phyloP scores from a whole-genome alignment of 352 stramenopile species.

The Phytophthora ramorum region DNA sequence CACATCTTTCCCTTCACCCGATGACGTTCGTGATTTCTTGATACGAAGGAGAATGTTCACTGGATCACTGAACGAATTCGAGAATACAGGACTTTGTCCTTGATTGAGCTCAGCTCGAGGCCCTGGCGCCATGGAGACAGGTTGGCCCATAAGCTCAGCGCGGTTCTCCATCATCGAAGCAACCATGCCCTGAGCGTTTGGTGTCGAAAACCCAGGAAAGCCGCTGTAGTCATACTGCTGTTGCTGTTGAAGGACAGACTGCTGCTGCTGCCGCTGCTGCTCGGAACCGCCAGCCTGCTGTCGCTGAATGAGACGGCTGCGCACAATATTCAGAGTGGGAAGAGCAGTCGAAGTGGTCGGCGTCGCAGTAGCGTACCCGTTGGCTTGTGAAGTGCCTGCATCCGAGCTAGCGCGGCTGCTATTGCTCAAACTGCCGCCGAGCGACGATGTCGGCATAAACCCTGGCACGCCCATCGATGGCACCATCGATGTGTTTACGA shows the following conservation, averaged over 20 bases:
- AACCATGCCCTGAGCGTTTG: slow-evolving; percentile 20
- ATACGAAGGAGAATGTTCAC: slow-evolving; percentile 82
- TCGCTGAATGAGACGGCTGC: slow-evolving; percentile 66
- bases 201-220: slow-evolving; percentile 31
- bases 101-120: slow-evolving; percentile 30
- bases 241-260: slow-evolving; percentile 20
- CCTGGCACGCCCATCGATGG: slow-evolving; percentile 10
- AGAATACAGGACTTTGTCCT: slow-evolving; percentile 41
- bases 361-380: slow-evolving; percentile 17
- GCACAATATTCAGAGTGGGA: slow-evolving; percentile 70
- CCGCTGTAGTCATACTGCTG: slow-evolving; percentile 37
- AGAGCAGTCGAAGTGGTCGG: slow-evolving; percentile 45
- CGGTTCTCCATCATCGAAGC: slow-evolving; percentile 28
- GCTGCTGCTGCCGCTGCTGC: slow-evolving; percentile 23
- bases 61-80: slow-evolving; percentile 72
- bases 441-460: slow-evolving; percentile 19
- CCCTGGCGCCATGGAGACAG: slow-evolving; percentile 25
- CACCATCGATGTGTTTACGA: slow-evolving; percentile 6
- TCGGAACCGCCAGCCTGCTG: slow-evolving; percentile 39
- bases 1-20: slow-evolving; percentile 37
- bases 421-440: slow-evolving; percentile 26
- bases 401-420: slow-evolving; percentile 34
- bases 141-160: slow-evolving; percentile 29
- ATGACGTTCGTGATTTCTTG: slow-evolving; percentile 68
- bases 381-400: slow-evolving; percentile 6